A percentile compares a stretch with the other conserved stretches of the same genome.
Conservation (phyloP, 2,329 filamentous ascomycete species). For the Dryadomyces quercivorus region DNA sequence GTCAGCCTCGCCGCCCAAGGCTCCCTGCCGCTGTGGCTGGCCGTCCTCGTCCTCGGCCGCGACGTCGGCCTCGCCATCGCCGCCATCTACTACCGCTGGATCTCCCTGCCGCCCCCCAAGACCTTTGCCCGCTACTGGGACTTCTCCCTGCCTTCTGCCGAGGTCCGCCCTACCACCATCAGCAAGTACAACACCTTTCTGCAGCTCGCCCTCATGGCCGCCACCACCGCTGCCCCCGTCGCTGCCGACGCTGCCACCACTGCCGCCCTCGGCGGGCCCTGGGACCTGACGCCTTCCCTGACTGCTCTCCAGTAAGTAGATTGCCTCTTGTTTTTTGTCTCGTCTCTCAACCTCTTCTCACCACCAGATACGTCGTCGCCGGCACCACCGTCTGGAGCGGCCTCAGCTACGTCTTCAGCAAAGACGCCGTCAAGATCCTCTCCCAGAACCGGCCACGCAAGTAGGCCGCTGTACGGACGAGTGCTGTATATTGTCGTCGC, state of each 20-base stretch:
- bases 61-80: slow-evolving; percentile 74
- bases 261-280: slow-evolving; percentile 18
- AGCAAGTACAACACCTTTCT: slow-evolving; percentile 91
- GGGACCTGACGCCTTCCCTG: slow-evolving; percentile 41
- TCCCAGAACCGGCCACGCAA: slow-evolving; percentile 15
- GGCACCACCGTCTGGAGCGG: slow-evolving; percentile 89
- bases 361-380: slow-evolving; percentile 64
- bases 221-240: slow-evolving; percentile 70
- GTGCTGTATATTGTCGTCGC: background rate
- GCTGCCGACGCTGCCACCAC: background rate
- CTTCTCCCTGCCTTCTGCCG: slow-evolving; percentile 79
- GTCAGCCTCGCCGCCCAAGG: slow-evolving; percentile 76
- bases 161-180: slow-evolving; percentile 72
- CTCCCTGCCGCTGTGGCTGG: slow-evolving; percentile 74
- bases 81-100: slow-evolving; percentile 92
- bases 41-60: slow-evolving; percentile 78
- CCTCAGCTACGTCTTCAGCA: slow-evolving; percentile 79
- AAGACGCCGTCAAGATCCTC: slow-evolving; percentile 84
- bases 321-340: slow-evolving; percentile 12
- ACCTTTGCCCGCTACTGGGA: slow-evolving; percentile 94
- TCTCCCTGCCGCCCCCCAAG: slow-evolving; percentile 85
- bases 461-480: background rate
- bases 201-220: slow-evolving; percentile 76
- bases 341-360: background rate
- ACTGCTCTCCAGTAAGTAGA: slow-evolving; percentile 54